Conservation (phyloP, 202 grass and related monocot species). For the Cymbopogon flexuosus region DNA sequence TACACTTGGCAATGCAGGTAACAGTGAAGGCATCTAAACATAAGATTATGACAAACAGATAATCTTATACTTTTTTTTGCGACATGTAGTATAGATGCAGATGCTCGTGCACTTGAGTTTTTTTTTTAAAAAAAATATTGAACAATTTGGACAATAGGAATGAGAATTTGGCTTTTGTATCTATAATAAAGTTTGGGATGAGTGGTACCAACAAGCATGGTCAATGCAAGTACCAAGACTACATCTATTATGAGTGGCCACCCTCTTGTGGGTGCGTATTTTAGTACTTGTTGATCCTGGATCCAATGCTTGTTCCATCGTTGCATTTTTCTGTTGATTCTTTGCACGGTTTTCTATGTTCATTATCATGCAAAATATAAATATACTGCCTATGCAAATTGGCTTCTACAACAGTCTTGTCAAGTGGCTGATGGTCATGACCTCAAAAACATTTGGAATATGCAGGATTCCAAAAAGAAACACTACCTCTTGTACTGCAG, state of each 20-base stretch:
- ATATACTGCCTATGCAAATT: not conserved
- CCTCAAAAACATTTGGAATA: not conserved
- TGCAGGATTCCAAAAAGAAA: not conserved
- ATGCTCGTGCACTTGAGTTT: not conserved
- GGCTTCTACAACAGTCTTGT: not conserved
- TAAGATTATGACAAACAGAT: not conserved
- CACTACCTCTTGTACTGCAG: not conserved
- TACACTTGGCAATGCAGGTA: not conserved
- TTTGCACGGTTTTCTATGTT: not conserved
- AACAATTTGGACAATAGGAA: not conserved
- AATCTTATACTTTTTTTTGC: not conserved
- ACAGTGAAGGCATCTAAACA: not conserved
- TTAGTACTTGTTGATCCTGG: not conserved
- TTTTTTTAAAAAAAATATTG: not conserved
- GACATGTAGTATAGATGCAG: not conserved
- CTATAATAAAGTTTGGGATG: not conserved
- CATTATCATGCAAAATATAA: not conserved
- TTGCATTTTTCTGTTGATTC: not conserved
- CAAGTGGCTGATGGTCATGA: not conserved
- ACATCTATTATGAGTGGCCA: not conserved
- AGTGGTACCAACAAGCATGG: not conserved
- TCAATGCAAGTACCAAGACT: not conserved
- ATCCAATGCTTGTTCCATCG: conserved; percentile 5
- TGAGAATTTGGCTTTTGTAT: not conserved
- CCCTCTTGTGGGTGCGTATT: not conserved